A percentile compares a stretch with the other conserved stretches of the same genome.
These are phyloP conservation scores for Tylopilus intermedius DNA, from an alignment of 768 basidiomycete genomes.

Conservation along the genomic window DNA sequence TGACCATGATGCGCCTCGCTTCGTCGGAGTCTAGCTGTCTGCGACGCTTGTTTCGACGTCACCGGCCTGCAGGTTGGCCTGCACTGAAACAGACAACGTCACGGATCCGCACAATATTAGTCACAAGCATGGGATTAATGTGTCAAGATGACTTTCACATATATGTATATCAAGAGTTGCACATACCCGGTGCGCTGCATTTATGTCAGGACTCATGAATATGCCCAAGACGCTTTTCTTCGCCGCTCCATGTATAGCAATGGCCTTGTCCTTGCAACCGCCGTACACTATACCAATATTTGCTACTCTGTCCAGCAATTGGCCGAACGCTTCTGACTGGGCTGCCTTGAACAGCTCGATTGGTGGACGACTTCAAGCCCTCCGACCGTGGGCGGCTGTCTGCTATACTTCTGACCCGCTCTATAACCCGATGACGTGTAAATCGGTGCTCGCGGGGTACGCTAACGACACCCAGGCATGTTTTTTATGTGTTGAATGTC, in stretches of 20 bases:
- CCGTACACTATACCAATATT: conserved; percentile 8
- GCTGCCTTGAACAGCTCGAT: conserved; percentile 12
- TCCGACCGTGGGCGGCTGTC: conserved; percentile 21
- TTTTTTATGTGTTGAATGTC: neutral
- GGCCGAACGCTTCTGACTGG: conserved; percentile 11
- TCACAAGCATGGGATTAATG: too few species aligned
- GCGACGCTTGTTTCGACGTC: too few species aligned
- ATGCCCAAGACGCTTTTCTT: conserved; percentile 3
- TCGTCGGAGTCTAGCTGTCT: too few species aligned
- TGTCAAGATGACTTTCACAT: too few species aligned
- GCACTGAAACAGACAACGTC: too few species aligned
- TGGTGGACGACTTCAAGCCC: conserved; percentile 14
- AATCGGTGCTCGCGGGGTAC: conserved; percentile 12
- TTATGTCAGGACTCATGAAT: too few species aligned
- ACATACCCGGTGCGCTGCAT: too few species aligned
- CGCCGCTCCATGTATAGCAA: neutral
- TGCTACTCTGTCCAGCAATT: conserved; percentile 4
- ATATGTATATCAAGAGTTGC: too few species aligned
- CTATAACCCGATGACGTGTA: conserved; percentile 13
- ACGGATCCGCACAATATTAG: too few species aligned
- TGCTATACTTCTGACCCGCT: conserved; percentile 20
- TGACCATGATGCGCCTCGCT: too few species aligned
- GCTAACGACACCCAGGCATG: conserved; percentile 13
- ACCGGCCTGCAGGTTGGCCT: too few species aligned
- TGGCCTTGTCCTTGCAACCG: neutral